A percentile compares a stretch with the other conserved stretches of the same genome.
These are phyloP conservation scores for Escovopsis sp. DNA, from an alignment of 2,329 filamentous ascomycete genomes.

Conservation along the genomic window DNA sequence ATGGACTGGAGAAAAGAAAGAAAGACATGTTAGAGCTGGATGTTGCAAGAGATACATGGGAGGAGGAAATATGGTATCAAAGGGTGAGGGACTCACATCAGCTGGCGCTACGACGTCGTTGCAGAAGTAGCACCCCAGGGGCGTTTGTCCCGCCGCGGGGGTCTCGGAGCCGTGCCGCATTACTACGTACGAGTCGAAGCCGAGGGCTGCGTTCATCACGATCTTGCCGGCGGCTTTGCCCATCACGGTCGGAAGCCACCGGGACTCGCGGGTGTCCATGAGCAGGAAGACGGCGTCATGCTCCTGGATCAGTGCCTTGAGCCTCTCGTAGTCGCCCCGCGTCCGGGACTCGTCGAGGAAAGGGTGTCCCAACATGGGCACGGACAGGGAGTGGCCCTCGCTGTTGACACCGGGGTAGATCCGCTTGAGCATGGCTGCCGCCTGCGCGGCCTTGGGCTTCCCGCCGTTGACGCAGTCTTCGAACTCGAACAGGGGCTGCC, in stretches of 20 bases:
- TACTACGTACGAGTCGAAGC: conserved; percentile 92
- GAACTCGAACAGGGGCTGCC: conserved; percentile 85
- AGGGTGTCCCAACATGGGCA: conserved; percentile 92
- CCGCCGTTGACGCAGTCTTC: conserved; percentile 79
- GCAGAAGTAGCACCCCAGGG: conserved; percentile 94
- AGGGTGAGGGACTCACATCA: conserved; percentile 50
- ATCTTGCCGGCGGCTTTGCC: conserved; percentile 86
- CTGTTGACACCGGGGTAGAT: conserved; percentile 88
- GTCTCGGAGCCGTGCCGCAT: conserved; percentile 79
- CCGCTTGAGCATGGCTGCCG: conserved; percentile 63
- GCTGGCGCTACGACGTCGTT: conserved; percentile 92
- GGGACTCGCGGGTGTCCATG: conserved; percentile 88
- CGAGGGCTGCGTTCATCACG: conserved; percentile 89
- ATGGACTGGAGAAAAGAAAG: conserved; percentile 51
- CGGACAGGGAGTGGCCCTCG: conserved; percentile 64
- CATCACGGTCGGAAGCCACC: conserved; percentile 94
- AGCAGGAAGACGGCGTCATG: conserved; percentile 94
- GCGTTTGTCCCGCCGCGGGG: conserved; percentile 39
- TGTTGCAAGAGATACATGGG: background rate
- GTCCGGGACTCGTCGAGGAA: conserved; percentile 58
- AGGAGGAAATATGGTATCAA: background rate
- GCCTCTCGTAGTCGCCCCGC: conserved; percentile 57
- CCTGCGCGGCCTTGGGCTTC: conserved; percentile 65
- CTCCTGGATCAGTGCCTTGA: conserved; percentile 60
- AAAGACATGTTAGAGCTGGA: background rate